Evolutionary conservation across 2,329 filamentous ascomycete genomes (phyloP).

Genomic region (Aspergillus terreus): DNA sequence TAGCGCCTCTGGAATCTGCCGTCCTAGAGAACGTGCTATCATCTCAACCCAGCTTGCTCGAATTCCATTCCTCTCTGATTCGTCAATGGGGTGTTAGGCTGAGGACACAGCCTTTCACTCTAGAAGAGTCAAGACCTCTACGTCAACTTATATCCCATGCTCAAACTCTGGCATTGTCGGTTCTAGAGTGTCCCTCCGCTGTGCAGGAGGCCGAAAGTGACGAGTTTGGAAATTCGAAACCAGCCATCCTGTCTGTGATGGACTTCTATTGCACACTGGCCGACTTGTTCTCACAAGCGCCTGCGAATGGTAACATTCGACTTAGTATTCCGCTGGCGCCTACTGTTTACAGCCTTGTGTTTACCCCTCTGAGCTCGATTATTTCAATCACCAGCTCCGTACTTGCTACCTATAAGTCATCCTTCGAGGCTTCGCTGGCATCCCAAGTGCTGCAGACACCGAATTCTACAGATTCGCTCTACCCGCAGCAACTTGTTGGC

Average conservation of each 20-base stretch:
- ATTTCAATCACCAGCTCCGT: conserved; percentile 67
- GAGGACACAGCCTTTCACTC: conserved; percentile 22
- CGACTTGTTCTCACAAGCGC: conserved; percentile 51
- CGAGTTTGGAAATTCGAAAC: conserved; percentile 15
- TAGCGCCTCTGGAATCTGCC: conserved; percentile 39
- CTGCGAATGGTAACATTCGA: conserved; percentile 54
- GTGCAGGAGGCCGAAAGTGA: conserved; percentile 9
- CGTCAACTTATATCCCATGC: conserved; percentile 51
- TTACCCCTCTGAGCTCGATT: conserved; percentile 59
- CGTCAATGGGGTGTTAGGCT: conserved; percentile 48
- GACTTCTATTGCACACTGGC: conserved; percentile 67
- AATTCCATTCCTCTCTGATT: conserved; percentile 65
- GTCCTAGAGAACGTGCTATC: conserved; percentile 35
- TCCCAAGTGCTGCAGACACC: conserved; percentile 33
- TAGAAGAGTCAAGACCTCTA: conserved; percentile 28
- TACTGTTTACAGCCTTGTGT: conserved; percentile 68
- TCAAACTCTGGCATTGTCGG: conserved; percentile 53
- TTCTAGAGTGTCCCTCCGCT: conserved; percentile 53
- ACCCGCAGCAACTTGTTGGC: conserved; percentile 60
- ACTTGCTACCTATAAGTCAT: conserved; percentile 68
- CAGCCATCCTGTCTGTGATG: conserved; percentile 52
- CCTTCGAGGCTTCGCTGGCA: conserved; percentile 62
- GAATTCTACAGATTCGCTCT: conserved; percentile 36
- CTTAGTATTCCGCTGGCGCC: conserved; percentile 65
- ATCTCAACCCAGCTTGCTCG: conserved; percentile 59